Conservation (phyloP, 805 yeast species). For the Blastobotrys chiropterorum region DNA sequence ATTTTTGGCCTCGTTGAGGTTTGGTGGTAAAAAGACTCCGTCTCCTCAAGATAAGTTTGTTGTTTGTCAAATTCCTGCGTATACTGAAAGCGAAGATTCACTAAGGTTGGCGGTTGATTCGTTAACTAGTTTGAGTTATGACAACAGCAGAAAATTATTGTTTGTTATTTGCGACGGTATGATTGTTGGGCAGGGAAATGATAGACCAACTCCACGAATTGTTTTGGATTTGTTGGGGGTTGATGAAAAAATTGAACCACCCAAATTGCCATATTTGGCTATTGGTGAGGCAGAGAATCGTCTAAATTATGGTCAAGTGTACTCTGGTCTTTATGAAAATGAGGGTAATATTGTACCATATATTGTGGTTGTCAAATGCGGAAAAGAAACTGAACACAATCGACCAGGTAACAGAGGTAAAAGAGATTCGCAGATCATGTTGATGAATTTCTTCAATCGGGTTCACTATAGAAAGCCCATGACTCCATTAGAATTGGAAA, state of each 20-base stretch:
- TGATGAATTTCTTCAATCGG: slow-evolving; percentile 53
- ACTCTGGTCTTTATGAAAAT: slow-evolving; percentile 54
- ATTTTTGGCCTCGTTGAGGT: slow-evolving; percentile 34
- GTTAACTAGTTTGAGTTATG: slow-evolving; percentile 47
- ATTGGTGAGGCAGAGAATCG: slow-evolving; percentile 56
- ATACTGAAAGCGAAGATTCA: slow-evolving; percentile 53
- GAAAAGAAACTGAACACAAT: slow-evolving; percentile 46
- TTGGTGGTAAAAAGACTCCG: slow-evolving; percentile 34
- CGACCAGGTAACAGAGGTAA: slow-evolving; percentile 60
- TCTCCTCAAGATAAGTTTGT: slow-evolving; percentile 36
- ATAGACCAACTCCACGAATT: slow-evolving; percentile 49
- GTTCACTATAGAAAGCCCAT: slow-evolving; percentile 55
- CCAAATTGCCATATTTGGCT: slow-evolving; percentile 48
- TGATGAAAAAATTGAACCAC: slow-evolving; percentile 43
- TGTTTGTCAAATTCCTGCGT: slow-evolving; percentile 40
- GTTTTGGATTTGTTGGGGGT: slow-evolving; percentile 42
- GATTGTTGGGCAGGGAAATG: slow-evolving; percentile 56
- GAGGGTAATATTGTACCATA: slow-evolving; percentile 51
- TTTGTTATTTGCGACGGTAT: slow-evolving; percentile 56
- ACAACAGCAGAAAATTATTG: slow-evolving; percentile 50
- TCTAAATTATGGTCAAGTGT: slow-evolving; percentile 55
- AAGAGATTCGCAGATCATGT: slow-evolving; percentile 55
- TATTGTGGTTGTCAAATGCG: slow-evolving; percentile 49
- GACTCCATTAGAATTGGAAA: slow-evolving; percentile 51
- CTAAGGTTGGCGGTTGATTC: slow-evolving; percentile 54